Evolutionary conservation across 371 early-diverging fungal species (phyloP).

Genomic region (Mortierella sp.): DNA sequence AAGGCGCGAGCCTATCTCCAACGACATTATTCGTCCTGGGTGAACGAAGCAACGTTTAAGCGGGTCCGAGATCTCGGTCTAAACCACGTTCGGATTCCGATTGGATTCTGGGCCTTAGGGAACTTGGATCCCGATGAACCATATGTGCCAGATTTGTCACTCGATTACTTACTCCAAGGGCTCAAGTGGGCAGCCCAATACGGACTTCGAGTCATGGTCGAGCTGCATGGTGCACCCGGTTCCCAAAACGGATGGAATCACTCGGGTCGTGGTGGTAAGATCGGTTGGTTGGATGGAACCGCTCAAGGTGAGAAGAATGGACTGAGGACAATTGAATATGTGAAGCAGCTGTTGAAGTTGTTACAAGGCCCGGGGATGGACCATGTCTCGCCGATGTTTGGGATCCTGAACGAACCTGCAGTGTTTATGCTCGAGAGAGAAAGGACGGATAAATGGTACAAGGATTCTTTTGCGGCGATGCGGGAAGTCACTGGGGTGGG

Average conservation of each 20-base stretch:
- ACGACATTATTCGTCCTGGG: slow-evolving; percentile 73
- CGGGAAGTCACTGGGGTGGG: slow-evolving; percentile 30
- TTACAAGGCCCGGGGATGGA: slow-evolving; percentile 62
- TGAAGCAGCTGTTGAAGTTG: slow-evolving; percentile 55
- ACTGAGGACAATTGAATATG: slow-evolving; percentile 54
- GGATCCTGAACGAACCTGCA: slow-evolving; percentile 62
- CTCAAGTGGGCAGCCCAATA: slow-evolving; percentile 78
- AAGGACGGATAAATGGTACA: slow-evolving; percentile 31
- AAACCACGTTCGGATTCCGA: slow-evolving; percentile 81
- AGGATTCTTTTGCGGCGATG: slow-evolving; percentile 41
- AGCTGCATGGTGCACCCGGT: slow-evolving; percentile 81
- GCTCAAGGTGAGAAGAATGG: slow-evolving; percentile 44
- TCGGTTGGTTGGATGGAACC: slow-evolving; percentile 60
- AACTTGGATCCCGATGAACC: slow-evolving; percentile 63
- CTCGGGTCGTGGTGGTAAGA: slow-evolving; percentile 61
- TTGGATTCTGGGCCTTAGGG: slow-evolving; percentile 80
- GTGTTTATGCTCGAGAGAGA: slow-evolving; percentile 44
- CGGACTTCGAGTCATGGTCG: slow-evolving; percentile 77
- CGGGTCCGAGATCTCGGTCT: slow-evolving; percentile 71
- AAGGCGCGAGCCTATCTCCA: slow-evolving; percentile 64
- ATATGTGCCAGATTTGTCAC: slow-evolving; percentile 66
- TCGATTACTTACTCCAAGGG: slow-evolving; percentile 67
- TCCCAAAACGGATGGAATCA: slow-evolving; percentile 86
- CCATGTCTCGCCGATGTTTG: slow-evolving; percentile 64
- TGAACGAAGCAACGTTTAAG: slow-evolving; percentile 77